These are phyloP conservation scores for Colletotrichum agaves DNA, from an alignment of 2,329 filamentous ascomycete species.

Conservation along the genomic window DNA sequence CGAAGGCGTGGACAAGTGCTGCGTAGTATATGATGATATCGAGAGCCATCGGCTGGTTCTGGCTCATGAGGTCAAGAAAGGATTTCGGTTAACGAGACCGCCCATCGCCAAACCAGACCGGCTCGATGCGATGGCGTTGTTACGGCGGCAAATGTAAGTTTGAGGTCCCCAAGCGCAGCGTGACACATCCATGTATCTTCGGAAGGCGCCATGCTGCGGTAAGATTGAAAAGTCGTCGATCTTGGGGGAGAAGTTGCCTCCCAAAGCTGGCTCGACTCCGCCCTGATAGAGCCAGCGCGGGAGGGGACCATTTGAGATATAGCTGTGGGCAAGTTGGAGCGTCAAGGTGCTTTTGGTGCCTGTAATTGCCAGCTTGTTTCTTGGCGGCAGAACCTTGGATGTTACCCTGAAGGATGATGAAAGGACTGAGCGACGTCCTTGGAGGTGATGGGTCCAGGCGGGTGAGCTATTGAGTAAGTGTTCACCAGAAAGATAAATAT, in stretches of 20 bases:
- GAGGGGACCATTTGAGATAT: slow-evolving; percentile 27
- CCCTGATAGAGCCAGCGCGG: slow-evolving; percentile 35
- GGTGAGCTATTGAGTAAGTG: slow-evolving; percentile 37
- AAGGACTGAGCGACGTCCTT: slow-evolving; percentile 39
- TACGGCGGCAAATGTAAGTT: slow-evolving; percentile 27
- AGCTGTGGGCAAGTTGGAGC: slow-evolving; percentile 22
- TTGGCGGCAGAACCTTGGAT: no score
- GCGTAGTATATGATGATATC: slow-evolving; percentile 40
- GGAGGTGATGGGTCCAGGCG: slow-evolving; percentile 16
- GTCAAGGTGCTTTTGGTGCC: slow-evolving; percentile 38
- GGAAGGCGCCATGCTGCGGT: slow-evolving; percentile 33
- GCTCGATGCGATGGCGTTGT: slow-evolving; percentile 15
- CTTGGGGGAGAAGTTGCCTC: slow-evolving; percentile 23
- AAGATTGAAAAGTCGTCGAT: slow-evolving; percentile 30
- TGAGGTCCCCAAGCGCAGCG: slow-evolving; percentile 31
- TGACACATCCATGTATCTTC: slow-evolving; percentile 32
- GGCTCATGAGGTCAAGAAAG: slow-evolving; percentile 37
- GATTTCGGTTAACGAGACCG: slow-evolving; percentile 35
- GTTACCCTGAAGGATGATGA: slow-evolving; percentile 37
- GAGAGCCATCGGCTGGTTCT: slow-evolving; percentile 37
- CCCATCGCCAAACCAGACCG: slow-evolving; percentile 39
- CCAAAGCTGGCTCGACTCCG: slow-evolving; percentile 18
- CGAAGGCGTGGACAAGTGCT: slow-evolving; percentile 31
- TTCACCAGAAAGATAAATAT: slow-evolving; percentile 39
- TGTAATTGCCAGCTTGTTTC: not conserved